Evolutionary conservation across 805 yeast genomes (phyloP), one percentile per base, ranked within the genome.

Genomic region (Nakazawaea peltata): DNA sequence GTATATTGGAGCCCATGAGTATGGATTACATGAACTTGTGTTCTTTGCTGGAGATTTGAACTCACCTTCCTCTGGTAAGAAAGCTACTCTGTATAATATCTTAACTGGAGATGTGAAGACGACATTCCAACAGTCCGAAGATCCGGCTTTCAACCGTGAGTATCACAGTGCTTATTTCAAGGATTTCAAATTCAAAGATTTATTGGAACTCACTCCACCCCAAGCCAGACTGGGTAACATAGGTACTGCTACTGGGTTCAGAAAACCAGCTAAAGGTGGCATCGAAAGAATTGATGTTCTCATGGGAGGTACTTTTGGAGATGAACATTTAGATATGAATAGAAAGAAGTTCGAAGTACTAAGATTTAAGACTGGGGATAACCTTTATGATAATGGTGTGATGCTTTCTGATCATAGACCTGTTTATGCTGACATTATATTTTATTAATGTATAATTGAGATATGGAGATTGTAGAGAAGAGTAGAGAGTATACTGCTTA

Each of bases 11-110:
- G 59, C 65, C 18, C 65, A 61, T 44, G 68, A 63, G 34, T 46
- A 49, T 1, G 50, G 47, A 17, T 48, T 46, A 8, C 43, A 44
- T 19, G 57, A 55, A 15, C 62, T 67, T 2, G 61, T 65, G 2
- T 54, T 71, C 33, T 53, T 75, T n/a, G 54, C 63, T 12, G 81
- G 81, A 3, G 81, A 74, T 47, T 69, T 77, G 54, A 77, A 77
- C 46, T 65, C 77, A 25, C 56, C 61, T 34, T 64, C 69, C 1
- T 43, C 51, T n/a, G 69, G 66, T 13, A 58, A 51, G 8, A 60
- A 63, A 0, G 57, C 53, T 35, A 51, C 49, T 19, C 66, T 59
- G 19, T 54, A 62, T 41, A 28, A 45, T 4, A 44, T 53, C 7
- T 46, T 53, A 9, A 54, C 61, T 3, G 53, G 58, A 3, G 23